Evolutionary conservation across 495 filamentous ascomycete species (phyloP).

Genomic region (Amphirosellinia nigrospora): DNA sequence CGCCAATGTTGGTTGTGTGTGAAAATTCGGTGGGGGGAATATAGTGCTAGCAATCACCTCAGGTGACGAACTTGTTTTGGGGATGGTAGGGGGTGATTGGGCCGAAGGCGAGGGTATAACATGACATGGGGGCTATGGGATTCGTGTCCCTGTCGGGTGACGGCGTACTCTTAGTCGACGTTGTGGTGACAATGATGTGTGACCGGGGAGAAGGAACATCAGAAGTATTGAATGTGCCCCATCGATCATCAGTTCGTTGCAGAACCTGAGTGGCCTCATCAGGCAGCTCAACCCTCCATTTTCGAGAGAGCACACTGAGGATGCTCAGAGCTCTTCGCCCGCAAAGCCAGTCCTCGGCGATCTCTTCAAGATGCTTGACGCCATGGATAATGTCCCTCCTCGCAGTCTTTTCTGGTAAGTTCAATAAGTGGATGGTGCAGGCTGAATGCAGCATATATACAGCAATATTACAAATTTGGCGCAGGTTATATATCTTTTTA

Average conservation of each 20-base stretch:
- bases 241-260: constrained; percentile 64
- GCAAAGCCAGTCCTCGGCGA: constrained; percentile 92
- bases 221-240: constrained; percentile 58
- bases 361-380: constrained; percentile 92
- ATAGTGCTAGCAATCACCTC: constrained; percentile 25
- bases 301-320: constrained; percentile 79
- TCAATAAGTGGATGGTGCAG: constrained; percentile 92
- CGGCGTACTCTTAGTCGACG: constrained; percentile 29
- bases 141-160: constrained; percentile 9
- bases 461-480: constrained; percentile 93
- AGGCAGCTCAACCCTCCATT: constrained; percentile 88
- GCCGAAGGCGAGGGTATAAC: constrained; percentile 29
- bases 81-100: constrained; percentile 29
- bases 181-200: constrained; percentile 34
- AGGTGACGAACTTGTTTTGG: constrained; percentile 23
- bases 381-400: constrained; percentile 87
- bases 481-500: constrained; percentile 86
- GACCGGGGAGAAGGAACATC: constrained; percentile 61
- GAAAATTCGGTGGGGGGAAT: constrained; percentile 33
- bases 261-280: constrained; percentile 79
- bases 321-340: constrained; percentile 85
- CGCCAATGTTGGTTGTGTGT: constrained; percentile 23
- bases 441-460: constrained; percentile 95
- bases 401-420: constrained; percentile 87
- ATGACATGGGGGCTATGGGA: constrained; percentile 14